These are phyloP conservation scores for Bruguiera gymnorhiza DNA, from an alignment of 345 rosid species.

Conservation along the genomic window DNA sequence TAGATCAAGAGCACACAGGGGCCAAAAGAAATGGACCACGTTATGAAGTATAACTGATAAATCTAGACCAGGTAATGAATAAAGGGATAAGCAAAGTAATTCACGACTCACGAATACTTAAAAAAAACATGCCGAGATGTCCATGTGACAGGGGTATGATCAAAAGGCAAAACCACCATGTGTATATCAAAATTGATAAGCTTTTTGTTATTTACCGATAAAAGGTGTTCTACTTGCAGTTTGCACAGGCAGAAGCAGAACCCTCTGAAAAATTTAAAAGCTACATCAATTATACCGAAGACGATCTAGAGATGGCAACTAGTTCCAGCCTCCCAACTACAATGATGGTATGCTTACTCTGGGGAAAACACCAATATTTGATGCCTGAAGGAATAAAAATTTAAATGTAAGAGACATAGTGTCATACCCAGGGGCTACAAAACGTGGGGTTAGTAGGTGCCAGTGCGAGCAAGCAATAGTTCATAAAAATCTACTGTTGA, in stretches of 20 bases:
- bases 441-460: constrained; percentile 9
- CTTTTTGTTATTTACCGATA: neutral
- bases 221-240: neutral
- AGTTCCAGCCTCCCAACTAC: constrained; percentile 9
- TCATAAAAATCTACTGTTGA: constrained; percentile 55
- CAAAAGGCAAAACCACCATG: neutral
- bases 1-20: too few species aligned
- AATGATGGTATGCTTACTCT: neutral
- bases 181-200: neutral
- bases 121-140: too few species aligned
- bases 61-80: too few species aligned
- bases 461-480: constrained; percentile 33
- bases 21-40: too few species aligned
- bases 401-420: neutral
- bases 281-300: neutral
- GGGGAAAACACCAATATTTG: constrained; percentile 18
- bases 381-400: constrained; percentile 12
- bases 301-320: constrained; percentile 1
- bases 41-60: too few species aligned
- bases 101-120: too few species aligned
- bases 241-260: too few species aligned
- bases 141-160: too few species aligned
- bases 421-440: constrained; percentile 27
- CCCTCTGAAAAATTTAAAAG: constrained; percentile 17
- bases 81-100: too few species aligned